Evolutionary conservation across 1,139 yeast species (phyloP), one percentile per base, ranked within the genome.

Genomic region (Candida sanyaensis): DNA sequence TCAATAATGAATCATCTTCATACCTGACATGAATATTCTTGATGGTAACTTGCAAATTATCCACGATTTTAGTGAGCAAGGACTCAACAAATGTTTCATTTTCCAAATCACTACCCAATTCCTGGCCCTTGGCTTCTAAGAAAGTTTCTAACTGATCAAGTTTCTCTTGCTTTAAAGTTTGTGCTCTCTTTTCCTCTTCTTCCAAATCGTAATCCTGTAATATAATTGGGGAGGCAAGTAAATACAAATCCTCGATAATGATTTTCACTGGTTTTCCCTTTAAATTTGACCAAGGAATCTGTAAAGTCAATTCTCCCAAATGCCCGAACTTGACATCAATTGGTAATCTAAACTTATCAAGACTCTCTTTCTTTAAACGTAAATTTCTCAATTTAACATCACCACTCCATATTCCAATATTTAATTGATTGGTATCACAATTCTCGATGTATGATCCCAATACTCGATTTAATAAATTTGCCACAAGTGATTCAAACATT

Each of bases 341-440:
- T 0, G 99, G 99, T 41, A 95, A 71, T 55, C 87, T 83, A 56
- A 93, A 78, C 59, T 87, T 81, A 64, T 93, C 99, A 42, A 95
- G 73, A 7, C 97, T 92, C 65, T 86, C 92, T 52, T 83, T 80
- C 66, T 89, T 89, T 50, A 95, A 74, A 53, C 86, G 79, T 53
- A 95, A 75, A 63, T 92, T 84, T 54, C 78, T 78, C 45, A 95
- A 73, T 63, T 89, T 90, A 42, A 92, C 99, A 73, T 93, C 98
- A 29, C 99, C 99, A 59, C 93, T 84, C 97, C 99, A 92, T 38
- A 95, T 92, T 2, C 98, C 99, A 49, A 93, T 92, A 59, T 93
- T 91, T 61, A 93, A 72, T 62, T 92, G 97, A 56, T 88, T 88
- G 11, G 97, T 92, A 67, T 95, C 99, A 63, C 93, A 93, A 66